These are phyloP conservation scores for Verticillium alfalfae DNA, from an alignment of 2,329 filamentous ascomycete genomes.

Conservation along the genomic window DNA sequence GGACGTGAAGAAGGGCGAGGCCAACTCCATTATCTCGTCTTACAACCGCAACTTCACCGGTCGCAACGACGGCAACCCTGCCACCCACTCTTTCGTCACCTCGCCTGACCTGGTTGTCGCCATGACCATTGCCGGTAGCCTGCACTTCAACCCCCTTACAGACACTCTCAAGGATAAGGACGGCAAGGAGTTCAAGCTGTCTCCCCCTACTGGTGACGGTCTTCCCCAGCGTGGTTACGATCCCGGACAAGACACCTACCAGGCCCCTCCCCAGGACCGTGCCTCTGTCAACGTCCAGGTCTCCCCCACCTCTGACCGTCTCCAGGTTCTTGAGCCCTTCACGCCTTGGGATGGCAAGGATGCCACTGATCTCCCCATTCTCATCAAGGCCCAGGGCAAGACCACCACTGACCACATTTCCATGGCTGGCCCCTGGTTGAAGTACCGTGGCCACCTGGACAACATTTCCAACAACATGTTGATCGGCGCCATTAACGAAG, in stretches of 20 bases:
- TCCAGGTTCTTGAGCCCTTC: constrained; percentile 88
- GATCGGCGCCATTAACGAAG: constrained; percentile 93
- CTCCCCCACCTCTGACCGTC: constrained; percentile 84
- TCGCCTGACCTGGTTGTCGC: constrained; percentile 88
- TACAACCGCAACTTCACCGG: constrained; percentile 99
- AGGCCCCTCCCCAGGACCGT: constrained; percentile 83
- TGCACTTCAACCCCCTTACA: constrained; percentile 92
- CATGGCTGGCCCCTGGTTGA: constrained; percentile 94
- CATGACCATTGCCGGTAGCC: constrained; percentile 73
- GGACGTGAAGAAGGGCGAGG: constrained; percentile 89
- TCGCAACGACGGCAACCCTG: constrained; percentile 93
- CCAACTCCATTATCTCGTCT: constrained; percentile 96
- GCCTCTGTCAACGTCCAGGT: constrained; percentile 70
- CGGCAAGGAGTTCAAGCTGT: constrained; percentile 90
- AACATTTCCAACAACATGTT: constrained; percentile 99
- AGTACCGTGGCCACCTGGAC: constrained; percentile 97
- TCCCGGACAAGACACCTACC: constrained; percentile 88
- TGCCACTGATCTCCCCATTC: constrained; percentile 73
- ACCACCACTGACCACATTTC: constrained; percentile 97
- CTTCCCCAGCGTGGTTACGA: constrained; percentile 82
- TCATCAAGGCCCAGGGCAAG: constrained; percentile 96
- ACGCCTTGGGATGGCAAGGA: constrained; percentile 89
- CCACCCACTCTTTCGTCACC: constrained; percentile 88
- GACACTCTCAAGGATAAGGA: constrained; percentile 92
- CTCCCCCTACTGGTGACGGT: constrained; percentile 72